These are phyloP conservation scores for Spathaspora arborariae DNA, from an alignment of 805 yeast species.

Conservation along the genomic window DNA sequence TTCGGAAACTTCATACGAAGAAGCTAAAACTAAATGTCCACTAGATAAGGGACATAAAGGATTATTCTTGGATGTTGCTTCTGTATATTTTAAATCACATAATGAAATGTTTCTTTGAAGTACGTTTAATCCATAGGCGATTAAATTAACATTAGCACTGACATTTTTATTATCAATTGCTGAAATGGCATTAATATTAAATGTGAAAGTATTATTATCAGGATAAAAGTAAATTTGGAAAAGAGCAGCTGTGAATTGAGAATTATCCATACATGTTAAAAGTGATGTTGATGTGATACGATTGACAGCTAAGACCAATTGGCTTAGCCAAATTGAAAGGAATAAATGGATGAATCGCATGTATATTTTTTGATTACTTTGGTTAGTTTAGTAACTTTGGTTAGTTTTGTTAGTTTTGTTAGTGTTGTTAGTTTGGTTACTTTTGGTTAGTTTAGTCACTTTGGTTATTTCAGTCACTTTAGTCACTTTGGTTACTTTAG, in stretches of 20 bases:
- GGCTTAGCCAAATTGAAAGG: slow-evolving; percentile 1
- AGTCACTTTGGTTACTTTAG: too few relatives aligned
- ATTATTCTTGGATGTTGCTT: slow-evolving; percentile 3
- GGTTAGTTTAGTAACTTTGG: too few relatives aligned
- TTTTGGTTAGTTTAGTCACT: too few relatives aligned
- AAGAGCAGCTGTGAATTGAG: slow-evolving; percentile 78
- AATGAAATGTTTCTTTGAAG: slow-evolving; percentile 53
- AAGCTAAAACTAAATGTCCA: slow-evolving; percentile 74
- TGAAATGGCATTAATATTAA: slow-evolving; percentile 75
- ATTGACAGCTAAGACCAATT: slow-evolving; percentile 15
- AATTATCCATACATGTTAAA: slow-evolving; percentile 87
- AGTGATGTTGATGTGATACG: slow-evolving; percentile 59
- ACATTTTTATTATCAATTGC: slow-evolving; percentile 59
- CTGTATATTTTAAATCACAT: slow-evolving; percentile 51
- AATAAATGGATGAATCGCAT: not conserved
- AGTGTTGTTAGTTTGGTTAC: too few relatives aligned
- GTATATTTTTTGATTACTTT: too few relatives aligned
- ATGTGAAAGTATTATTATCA: slow-evolving; percentile 53
- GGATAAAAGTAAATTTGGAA: slow-evolving; percentile 78
- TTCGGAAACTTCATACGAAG: slow-evolving; percentile 42
- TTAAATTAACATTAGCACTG: slow-evolving; percentile 58
- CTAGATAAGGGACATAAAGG: slow-evolving; percentile 79
- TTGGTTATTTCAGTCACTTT: too few relatives aligned
- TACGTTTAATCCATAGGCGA: slow-evolving; percentile 77
- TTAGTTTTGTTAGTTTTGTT: too few relatives aligned